Conservation (phyloP, 176 grass and related monocot species). For the Ananas comosus region DNA sequence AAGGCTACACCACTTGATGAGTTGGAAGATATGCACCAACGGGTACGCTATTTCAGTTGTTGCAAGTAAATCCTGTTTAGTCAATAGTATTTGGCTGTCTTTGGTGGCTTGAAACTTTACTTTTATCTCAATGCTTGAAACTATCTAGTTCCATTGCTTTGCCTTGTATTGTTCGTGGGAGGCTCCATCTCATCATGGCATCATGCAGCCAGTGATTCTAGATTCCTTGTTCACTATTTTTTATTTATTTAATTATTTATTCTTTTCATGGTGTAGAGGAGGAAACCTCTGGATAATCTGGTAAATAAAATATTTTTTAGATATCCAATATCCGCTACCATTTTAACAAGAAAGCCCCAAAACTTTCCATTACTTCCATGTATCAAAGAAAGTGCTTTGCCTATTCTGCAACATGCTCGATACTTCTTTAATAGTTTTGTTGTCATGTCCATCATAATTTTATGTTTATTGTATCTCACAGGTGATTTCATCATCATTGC, state of each 20-base stretch:
- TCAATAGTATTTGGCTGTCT: background rate
- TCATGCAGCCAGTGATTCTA: background rate
- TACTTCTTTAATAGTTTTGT: background rate
- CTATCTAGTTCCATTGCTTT: background rate
- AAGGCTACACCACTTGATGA: conserved; percentile 84
- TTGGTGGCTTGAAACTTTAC: background rate
- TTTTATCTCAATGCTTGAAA: background rate
- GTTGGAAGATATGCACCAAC: conserved; percentile 87
- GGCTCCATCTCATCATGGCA: background rate
- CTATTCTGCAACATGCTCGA: background rate
- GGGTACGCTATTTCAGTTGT: conserved; percentile 49
- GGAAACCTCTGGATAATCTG: background rate
- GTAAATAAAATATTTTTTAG: conserved; percentile 1
- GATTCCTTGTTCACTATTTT: background rate
- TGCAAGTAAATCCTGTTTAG: background rate
- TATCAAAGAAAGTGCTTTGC: background rate
- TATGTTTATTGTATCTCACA: conserved; percentile 26
- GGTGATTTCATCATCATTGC: conserved; percentile 84
- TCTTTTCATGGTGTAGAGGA: background rate
- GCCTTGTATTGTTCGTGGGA: background rate
- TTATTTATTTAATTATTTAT: background rate
- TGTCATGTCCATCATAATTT: background rate
- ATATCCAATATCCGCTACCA: too few species aligned
- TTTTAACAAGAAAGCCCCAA: too few species aligned
- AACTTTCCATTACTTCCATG: background rate